Base-by-base conservation (phyloP, 176 grass and related monocot species). In the Phoenix roebelenii region DNA sequence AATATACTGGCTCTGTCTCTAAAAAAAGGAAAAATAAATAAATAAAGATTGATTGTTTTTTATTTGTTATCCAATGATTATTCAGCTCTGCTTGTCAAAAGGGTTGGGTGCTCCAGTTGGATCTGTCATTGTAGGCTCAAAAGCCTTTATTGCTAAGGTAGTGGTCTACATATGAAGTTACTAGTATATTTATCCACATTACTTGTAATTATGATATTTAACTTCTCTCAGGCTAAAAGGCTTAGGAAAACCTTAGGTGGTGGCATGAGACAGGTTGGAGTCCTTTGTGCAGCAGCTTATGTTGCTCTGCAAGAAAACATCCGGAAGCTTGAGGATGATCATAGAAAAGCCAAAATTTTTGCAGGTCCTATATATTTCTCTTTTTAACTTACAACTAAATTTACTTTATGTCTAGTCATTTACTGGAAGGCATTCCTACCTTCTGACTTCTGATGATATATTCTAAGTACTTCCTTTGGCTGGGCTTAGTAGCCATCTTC, bases 191-290 rank as follows among this genome's bases (percentile, higher is more conserved):
- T 56, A 17, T 55, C 6, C 22, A 10, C 4, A 1, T 3, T 0
- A 12, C 55, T 56, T 68, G 5, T 39, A 22, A 1, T 0, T 30
- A 72, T 29, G 56, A 67, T n/a, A 69, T 24, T 0, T 14, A 26
- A 26, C 35, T 22, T 63, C 50, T 66, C 69, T 58, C 72, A 93
- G 94, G 84, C 88, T 20, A 98, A 72, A 69, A 88, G 78, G 50
- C 69, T 98, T 72, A 83, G 94, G 77, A 98, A 98, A 77, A 92
- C 84, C 1, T 65, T 98, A 61, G 94, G 94, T 60, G 94, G 94
- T 75, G 94, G 94, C 12, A 93, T 98, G 94, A 88, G 94, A 60
- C 94, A 98, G 68, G 64, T 92, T n/a, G 88, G 88, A 67, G 57
- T 98, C 63, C 81, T 98, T 51, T 98, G 84, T 63, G 88, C 94